phyloP scores from a whole-genome alignment of 1,139 yeast species.

The Diutina pseudorugosa region DNA sequence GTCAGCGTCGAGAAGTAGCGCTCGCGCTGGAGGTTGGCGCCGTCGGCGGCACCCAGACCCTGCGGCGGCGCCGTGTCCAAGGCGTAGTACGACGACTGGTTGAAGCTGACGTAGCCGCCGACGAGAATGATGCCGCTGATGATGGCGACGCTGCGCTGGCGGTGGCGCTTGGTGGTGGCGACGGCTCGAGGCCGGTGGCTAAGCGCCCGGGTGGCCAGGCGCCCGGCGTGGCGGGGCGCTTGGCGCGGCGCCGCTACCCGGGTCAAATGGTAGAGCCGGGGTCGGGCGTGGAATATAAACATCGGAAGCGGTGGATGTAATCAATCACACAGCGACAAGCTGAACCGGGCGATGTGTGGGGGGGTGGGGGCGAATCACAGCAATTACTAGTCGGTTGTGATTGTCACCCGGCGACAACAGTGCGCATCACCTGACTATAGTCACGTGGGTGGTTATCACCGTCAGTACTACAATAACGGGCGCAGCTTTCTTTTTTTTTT shows the following conservation, averaged over 20 bases:
- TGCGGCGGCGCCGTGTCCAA: slow-evolving; percentile 28
- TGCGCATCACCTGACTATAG: neutral
- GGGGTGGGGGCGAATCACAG: neutral
- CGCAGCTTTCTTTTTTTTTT: no score
- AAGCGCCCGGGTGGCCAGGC: neutral
- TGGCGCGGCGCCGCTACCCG: neutral
- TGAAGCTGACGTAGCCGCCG: slow-evolving; percentile 31
- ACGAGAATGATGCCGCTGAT: slow-evolving; percentile 35
- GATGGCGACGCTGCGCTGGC: slow-evolving; percentile 19
- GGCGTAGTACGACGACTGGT: slow-evolving; percentile 29
- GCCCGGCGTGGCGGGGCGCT: neutral
- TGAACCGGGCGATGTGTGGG: neutral
- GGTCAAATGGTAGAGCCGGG: slow-evolving; percentile 1
- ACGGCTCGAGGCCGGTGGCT: slow-evolving; percentile 1
- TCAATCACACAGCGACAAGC: no score
- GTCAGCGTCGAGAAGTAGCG: slow-evolving; percentile 24
- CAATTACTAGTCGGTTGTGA: neutral
- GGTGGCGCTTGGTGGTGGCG: slow-evolving; percentile 15
- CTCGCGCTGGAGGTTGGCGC: slow-evolving; percentile 9
- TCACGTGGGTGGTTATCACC: neutral
- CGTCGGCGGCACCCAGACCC: slow-evolving; percentile 1
- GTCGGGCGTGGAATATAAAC: neutral
- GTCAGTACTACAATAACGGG: no score
- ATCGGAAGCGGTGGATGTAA: neutral
- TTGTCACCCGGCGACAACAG: neutral